phyloP scores from a whole-genome alignment of 164 flowering plant species.

The Euptelea pleiosperma region DNA sequence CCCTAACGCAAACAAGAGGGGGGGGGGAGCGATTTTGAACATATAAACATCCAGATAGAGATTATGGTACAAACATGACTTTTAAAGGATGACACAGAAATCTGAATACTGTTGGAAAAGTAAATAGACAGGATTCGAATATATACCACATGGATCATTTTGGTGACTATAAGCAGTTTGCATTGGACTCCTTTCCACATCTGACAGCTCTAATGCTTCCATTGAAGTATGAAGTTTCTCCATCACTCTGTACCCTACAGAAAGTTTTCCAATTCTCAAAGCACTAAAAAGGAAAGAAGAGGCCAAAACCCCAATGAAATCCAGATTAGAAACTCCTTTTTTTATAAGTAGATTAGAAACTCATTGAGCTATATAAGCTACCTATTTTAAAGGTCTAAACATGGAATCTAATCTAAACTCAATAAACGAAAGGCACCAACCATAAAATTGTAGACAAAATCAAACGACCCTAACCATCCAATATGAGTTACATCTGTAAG shows the following conservation, averaged over 20 bases:
- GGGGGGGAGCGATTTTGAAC: neutral
- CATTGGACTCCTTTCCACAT: conserved; percentile 2
- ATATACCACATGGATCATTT: conserved; percentile 15
- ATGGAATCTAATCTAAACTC: no score
- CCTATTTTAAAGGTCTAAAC: no score
- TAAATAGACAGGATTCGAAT: neutral
- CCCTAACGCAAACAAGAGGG: neutral
- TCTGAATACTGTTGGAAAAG: no score
- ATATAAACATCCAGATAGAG: neutral
- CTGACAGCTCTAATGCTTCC: conserved; percentile 9
- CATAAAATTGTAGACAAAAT: no score
- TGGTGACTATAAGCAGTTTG: conserved; percentile 1
- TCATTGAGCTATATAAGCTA: no score
- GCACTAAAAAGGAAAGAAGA: neutral
- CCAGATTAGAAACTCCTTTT: no score
- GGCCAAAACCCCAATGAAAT: no score
- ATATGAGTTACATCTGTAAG: no score
- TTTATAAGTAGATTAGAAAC: no score
- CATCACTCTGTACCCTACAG: conserved; percentile 4
- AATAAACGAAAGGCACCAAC: no score
- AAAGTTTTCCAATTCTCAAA: neutral
- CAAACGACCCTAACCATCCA: no score
- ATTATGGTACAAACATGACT: neutral
- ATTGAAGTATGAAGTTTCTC: conserved; percentile 18
- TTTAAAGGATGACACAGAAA: neutral